Evolutionary conservation across 257 asterid genomes (phyloP).

Genomic region (Ilex aquifolium): DNA sequence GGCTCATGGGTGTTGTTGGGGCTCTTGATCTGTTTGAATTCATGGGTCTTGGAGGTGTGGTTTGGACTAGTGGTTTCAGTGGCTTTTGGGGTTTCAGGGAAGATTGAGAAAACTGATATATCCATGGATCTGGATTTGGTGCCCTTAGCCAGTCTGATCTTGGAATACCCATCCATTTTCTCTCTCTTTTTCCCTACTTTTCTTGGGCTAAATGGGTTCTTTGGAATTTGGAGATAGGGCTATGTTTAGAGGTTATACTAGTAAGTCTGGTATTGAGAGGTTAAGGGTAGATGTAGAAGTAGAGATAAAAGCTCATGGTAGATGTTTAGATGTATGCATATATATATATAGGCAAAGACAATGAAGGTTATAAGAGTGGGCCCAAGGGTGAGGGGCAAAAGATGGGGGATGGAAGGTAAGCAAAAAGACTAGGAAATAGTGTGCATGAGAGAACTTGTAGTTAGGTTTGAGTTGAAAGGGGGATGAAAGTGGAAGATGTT

Average conservation of each 20-base stretch:
- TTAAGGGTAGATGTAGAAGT: background rate
- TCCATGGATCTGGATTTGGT: conserved; percentile 23
- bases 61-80: conserved; percentile 7
- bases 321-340: background rate
- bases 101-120: conserved; percentile 23
- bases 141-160: conserved; percentile 17
- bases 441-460: too few species aligned
- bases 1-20: conserved; percentile 3
- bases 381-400: background rate
- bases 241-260: background rate
- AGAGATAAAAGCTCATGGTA: background rate
- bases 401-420: conserved; percentile 20
- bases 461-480: too few species aligned
- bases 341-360: background rate
- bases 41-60: background rate
- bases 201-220: background rate
- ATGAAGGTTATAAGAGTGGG: background rate
- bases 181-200: background rate
- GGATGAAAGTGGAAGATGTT: background rate
- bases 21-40: background rate
- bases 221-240: too few species aligned
- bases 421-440: background rate
- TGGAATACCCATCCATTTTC: conserved; percentile 26
- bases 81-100: conserved; percentile 5
- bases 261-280: background rate